These are phyloP conservation scores for Aspergillus leporis DNA, from an alignment of 495 filamentous ascomycete species.

Conservation along the genomic window DNA sequence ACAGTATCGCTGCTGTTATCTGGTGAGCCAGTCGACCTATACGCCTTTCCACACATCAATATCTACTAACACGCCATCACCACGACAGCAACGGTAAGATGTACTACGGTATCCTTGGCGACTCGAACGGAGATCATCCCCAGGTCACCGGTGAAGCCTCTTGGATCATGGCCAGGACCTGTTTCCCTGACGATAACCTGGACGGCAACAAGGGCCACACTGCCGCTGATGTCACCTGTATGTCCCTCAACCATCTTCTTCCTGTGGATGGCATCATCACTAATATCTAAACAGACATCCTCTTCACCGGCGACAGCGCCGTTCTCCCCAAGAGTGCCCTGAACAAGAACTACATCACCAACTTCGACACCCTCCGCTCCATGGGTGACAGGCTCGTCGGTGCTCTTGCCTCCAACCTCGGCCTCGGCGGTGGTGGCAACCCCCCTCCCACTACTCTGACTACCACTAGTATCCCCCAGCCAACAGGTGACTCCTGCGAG, in stretches of 20 bases:
- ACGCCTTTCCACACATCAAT: neutral
- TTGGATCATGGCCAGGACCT: slow-evolving; percentile 42
- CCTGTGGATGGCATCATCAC: too few species aligned
- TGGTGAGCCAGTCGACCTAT: slow-evolving; percentile 23
- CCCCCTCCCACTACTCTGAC: neutral
- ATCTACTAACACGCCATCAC: neutral
- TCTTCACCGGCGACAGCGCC: slow-evolving; percentile 34
- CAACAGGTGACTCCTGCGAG: neutral
- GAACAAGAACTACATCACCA: slow-evolving; percentile 37
- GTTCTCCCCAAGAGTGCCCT: slow-evolving; percentile 33
- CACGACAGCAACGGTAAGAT: slow-evolving; percentile 32
- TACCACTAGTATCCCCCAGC: neutral
- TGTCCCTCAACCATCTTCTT: neutral
- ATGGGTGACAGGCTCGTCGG: slow-evolving; percentile 34
- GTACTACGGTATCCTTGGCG: slow-evolving; percentile 43
- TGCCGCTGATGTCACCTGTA: slow-evolving; percentile 39
- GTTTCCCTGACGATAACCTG: slow-evolving; percentile 37
- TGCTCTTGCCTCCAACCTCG: slow-evolving; percentile 37
- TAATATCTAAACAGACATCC: slow-evolving; percentile 25
- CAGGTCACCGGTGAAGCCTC: slow-evolving; percentile 42
- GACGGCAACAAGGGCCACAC: slow-evolving; percentile 33
- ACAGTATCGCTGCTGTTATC: slow-evolving; percentile 40
- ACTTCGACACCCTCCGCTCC: slow-evolving; percentile 35
- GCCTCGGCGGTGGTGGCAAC: slow-evolving; percentile 8
- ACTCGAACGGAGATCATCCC: slow-evolving; percentile 36